Conservation (phyloP, 257 asterid species). For the Solanum pinnatisectum region DNA sequence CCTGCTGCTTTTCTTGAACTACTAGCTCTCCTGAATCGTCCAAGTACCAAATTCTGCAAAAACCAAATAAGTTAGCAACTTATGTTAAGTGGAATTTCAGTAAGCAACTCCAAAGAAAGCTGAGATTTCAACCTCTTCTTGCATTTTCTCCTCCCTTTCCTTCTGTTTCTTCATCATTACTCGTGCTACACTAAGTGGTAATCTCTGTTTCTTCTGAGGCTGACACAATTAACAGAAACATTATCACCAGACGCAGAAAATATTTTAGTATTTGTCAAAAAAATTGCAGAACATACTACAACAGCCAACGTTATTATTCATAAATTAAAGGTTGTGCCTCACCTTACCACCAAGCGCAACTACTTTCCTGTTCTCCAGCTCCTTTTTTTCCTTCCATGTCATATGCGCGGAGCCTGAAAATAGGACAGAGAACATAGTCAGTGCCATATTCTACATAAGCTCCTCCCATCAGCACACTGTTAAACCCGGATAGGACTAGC, state of each 20-base stretch:
- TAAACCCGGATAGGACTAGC: not conserved
- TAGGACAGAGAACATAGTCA: not conserved
- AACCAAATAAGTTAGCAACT: constrained; percentile 3
- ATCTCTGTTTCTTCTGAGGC: constrained; percentile 75
- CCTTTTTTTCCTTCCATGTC: constrained; percentile 74
- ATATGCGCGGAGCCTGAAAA: constrained; percentile 47
- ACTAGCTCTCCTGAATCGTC: constrained; percentile 48
- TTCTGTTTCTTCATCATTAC: constrained; percentile 74
- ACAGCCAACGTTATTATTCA: not conserved
- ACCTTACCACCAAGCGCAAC: constrained; percentile 89
- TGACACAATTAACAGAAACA: constrained; percentile 3
- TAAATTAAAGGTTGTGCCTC: not conserved
- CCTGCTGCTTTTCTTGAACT: constrained; percentile 25
- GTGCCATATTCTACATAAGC: not conserved
- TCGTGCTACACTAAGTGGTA: constrained; percentile 84
- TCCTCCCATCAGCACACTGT: not conserved
- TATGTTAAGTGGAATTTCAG: not conserved
- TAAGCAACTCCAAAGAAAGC: not conserved
- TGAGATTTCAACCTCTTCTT: constrained; percentile 44
- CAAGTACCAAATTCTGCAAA: constrained; percentile 48
- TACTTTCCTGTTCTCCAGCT: constrained; percentile 55
- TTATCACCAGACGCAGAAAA: not conserved
- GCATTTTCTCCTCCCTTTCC: constrained; percentile 61
- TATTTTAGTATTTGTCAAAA: not conserved
- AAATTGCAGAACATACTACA: not conserved